Percentiles rank a stretch among this genome's conserved stretches.
phyloP scores from a whole-genome alignment of 1,139 yeast genomes.

The Suhomyces taliae region DNA sequence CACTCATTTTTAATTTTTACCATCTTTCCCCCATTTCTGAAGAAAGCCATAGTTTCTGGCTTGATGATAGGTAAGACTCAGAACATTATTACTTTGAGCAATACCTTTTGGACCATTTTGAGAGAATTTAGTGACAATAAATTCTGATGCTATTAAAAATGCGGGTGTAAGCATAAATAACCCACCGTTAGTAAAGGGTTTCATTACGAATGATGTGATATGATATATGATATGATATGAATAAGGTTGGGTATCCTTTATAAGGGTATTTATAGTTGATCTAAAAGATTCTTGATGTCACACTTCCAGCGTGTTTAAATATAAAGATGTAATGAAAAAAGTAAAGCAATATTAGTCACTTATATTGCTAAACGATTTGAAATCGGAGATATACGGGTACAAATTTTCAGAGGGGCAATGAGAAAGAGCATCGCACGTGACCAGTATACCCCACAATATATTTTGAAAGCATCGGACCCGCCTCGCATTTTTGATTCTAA shows the following conservation, averaged over 20 bases:
- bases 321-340: neutral
- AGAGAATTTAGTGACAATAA: constrained; percentile 18
- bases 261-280: neutral
- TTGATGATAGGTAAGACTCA: constrained; percentile 3
- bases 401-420: neutral
- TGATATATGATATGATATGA: neutral
- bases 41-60: constrained; percentile 1
- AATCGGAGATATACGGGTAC: constrained; percentile 1
- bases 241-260: neutral
- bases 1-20: neutral
- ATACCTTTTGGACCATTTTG: constrained; percentile 17
- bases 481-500: no score
- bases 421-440: neutral
- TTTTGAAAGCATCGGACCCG: no score
- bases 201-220: constrained; percentile 9
- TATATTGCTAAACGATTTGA: neutral
- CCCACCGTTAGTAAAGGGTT: constrained; percentile 17
- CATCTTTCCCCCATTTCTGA: constrained; percentile 1
- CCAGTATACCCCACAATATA: neutral
- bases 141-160: constrained; percentile 19
- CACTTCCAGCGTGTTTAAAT: constrained; percentile 5
- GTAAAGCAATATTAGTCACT: neutral
- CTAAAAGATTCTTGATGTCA: neutral
- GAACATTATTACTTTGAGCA: constrained; percentile 5
- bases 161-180: constrained; percentile 21